phyloP scores from a whole-genome alignment of 2,329 filamentous ascomycete species.

The Clonostachys rhizophaga region DNA sequence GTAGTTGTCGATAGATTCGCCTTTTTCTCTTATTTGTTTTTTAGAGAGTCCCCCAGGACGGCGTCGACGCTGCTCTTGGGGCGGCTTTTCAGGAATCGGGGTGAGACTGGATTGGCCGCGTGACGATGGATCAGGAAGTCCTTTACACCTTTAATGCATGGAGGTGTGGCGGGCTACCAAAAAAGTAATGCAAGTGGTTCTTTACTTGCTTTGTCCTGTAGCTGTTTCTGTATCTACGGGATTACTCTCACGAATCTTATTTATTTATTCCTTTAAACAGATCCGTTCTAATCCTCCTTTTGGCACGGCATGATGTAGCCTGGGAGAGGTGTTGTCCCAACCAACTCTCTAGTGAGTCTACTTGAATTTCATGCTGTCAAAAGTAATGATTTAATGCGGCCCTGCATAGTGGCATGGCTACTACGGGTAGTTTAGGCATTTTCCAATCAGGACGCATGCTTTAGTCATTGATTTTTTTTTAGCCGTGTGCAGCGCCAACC shows the following conservation, averaged over 20 bases:
- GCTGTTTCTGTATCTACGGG: conserved; percentile 26
- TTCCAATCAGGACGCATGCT: no score
- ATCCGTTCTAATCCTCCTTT: no score
- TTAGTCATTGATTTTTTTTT: no score
- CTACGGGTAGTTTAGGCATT: no score
- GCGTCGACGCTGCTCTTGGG: conserved; percentile 1
- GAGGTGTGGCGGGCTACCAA: conserved; percentile 28
- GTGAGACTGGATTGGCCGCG: conserved; percentile 6
- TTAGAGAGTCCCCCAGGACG: conserved; percentile 3
- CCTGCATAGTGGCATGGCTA: no score
- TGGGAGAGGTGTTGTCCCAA: no score
- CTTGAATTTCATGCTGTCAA: no score
- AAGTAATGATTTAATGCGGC: no score
- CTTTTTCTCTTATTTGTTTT: conserved; percentile 1
- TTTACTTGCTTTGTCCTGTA: conserved; percentile 22
- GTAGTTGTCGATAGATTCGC: conserved; percentile 31
- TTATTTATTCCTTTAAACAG: no score
- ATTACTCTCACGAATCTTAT: conserved; percentile 20
- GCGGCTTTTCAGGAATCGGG: conserved; percentile 1
- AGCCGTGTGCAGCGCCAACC: no score
- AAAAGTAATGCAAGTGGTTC: conserved; percentile 37
- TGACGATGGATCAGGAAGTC: conserved; percentile 29
- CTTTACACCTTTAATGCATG: conserved; percentile 26
- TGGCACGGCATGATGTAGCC: no score
- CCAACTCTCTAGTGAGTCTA: no score